Percentiles rank a stretch among this genome's conserved stretches.
These are phyloP conservation scores for Tylopilus cervinicoccineus DNA, from an alignment of 768 basidiomycete species.

Conservation along the genomic window DNA sequence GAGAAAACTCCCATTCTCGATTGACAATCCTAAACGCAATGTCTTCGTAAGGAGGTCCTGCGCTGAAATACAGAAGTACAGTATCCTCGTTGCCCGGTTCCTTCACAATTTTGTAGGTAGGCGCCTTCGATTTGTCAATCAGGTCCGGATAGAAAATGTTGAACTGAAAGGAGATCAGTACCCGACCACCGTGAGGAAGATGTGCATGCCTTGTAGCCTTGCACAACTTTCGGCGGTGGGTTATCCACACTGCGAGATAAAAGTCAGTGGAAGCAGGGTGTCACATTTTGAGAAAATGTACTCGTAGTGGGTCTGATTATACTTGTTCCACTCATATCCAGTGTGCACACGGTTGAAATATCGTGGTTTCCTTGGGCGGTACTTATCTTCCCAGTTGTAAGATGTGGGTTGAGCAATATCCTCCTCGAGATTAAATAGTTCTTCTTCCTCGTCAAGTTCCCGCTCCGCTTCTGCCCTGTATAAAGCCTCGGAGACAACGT, in stretches of 20 bases:
- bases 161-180: constrained; percentile 47
- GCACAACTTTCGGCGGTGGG: constrained; percentile 98
- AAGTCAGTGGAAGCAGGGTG: constrained; percentile 5
- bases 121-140: constrained; percentile 96
- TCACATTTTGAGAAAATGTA: constrained; percentile 30
- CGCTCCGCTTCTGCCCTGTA: constrained; percentile 90
- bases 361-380: constrained; percentile 91
- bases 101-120: constrained; percentile 93
- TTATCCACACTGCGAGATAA: constrained; percentile 76
- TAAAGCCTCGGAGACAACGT: constrained; percentile 84
- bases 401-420: constrained; percentile 76
- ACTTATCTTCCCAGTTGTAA: constrained; percentile 99
- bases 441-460: constrained; percentile 94
- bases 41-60: constrained; percentile 98
- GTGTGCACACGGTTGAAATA: constrained; percentile 99
- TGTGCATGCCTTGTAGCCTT: constrained; percentile 83
- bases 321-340: constrained; percentile 99
- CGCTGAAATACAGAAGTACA: constrained; percentile 87
- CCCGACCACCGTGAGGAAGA: not conserved
- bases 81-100: constrained; percentile 96
- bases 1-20: constrained; percentile 97
- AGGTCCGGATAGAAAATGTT: constrained; percentile 99
- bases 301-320: constrained; percentile 99
- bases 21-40: constrained; percentile 98
- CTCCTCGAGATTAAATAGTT: constrained; percentile 92